Evolutionary conservation across 805 yeast species (phyloP).

Genomic region (Metschnikowia gelsemii): DNA sequence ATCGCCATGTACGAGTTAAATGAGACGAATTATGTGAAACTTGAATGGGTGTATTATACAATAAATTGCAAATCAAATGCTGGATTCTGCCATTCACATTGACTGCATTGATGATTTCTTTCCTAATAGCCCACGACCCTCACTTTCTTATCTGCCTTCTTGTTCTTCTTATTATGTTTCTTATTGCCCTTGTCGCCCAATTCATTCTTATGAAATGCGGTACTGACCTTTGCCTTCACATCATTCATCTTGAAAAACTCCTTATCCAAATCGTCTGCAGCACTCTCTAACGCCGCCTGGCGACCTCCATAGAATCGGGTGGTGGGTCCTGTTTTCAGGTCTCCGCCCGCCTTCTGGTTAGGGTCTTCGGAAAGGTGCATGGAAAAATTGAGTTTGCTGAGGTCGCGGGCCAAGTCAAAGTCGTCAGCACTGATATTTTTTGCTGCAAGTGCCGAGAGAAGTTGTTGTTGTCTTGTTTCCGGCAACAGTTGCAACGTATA

Average conservation of each 20-base stretch:
- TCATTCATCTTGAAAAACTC: conserved; percentile 76
- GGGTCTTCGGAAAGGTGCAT: conserved; percentile 56
- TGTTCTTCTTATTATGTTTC: conserved; percentile 76
- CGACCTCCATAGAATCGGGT: conserved; percentile 72
- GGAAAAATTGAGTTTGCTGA: conserved; percentile 73
- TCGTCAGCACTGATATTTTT: conserved; percentile 51
- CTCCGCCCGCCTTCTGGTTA: conserved; percentile 27
- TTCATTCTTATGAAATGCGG: conserved; percentile 69
- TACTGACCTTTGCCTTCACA: conserved; percentile 59
- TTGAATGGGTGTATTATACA: not conserved
- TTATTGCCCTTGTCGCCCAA: conserved; percentile 35
- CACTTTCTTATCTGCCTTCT: conserved; percentile 54
- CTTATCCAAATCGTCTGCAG: conserved; percentile 79
- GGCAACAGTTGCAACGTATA: conserved; percentile 67
- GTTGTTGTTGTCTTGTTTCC: conserved; percentile 70
- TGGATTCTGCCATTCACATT: too few relatives aligned
- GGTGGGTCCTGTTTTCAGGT: conserved; percentile 33
- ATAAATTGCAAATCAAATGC: too few relatives aligned
- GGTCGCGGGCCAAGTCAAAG: conserved; percentile 67
- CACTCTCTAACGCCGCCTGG: conserved; percentile 74
- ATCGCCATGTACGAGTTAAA: too few relatives aligned
- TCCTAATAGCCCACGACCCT: conserved; percentile 21
- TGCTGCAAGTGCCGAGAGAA: conserved; percentile 57
- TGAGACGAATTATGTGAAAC: too few relatives aligned
- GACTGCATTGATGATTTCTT: too few relatives aligned